Conservation (phyloP, 2,329 filamentous ascomycete species). For the Coniochaeta ligniaria region DNA sequence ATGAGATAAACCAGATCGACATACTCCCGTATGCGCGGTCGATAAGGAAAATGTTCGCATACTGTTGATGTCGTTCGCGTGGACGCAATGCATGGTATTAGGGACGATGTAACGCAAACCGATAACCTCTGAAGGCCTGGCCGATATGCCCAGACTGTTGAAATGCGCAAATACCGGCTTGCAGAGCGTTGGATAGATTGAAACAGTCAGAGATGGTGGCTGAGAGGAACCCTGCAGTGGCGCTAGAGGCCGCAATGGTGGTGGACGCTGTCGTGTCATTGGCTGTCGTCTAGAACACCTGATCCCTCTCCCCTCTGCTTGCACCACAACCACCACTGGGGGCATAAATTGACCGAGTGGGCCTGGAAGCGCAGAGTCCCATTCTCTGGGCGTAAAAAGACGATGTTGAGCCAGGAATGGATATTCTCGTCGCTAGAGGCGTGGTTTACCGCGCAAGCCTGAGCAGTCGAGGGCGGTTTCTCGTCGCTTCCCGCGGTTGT, state of each 20-base stretch:
- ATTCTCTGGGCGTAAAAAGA: neutral
- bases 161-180: neutral
- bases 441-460: neutral
- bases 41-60: neutral
- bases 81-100: neutral
- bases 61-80: neutral
- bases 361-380: neutral
- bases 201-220: neutral
- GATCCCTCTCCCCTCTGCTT: neutral
- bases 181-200: neutral
- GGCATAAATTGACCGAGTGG: neutral
- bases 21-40: neutral
- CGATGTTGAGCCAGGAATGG: neutral
- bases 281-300: constrained; percentile 1
- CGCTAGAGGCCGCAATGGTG: neutral
- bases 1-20: neutral
- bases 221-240: neutral
- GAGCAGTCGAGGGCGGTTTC: neutral
- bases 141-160: neutral
- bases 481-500: constrained; percentile 1
- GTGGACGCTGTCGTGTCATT: neutral
- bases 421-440: neutral
- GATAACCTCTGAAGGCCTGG: neutral
- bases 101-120: neutral
- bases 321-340: neutral